Conservation (phyloP, 176 grass and related monocot genomes). For the Carex parvula region DNA sequence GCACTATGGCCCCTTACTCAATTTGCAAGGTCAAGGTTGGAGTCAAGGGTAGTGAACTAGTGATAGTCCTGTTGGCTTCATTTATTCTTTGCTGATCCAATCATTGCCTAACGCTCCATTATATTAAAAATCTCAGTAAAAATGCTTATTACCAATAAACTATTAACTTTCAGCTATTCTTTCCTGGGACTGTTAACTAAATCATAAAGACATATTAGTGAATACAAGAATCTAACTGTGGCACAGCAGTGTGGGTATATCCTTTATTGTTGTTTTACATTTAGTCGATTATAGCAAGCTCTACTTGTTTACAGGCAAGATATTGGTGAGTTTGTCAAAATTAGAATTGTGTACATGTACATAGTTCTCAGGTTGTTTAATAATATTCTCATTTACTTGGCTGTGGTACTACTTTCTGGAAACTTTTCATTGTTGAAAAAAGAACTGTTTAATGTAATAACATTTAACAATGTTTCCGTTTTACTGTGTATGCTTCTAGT, state of each 20-base stretch:
- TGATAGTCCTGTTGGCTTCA: not conserved
- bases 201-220: not conserved
- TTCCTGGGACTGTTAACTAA: not conserved
- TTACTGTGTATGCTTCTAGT: slow-evolving; percentile 31
- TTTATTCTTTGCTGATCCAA: not conserved
- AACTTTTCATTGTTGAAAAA: not conserved
- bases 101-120: not conserved
- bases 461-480: not conserved
- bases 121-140: not conserved
- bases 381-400: not conserved
- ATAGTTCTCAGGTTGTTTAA: not conserved
- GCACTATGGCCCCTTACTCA: not conserved
- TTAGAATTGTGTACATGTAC: not conserved
- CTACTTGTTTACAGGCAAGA: not conserved
- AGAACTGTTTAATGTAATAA: not conserved
- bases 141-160: not conserved
- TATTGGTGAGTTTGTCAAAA: not conserved
- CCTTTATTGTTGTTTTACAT: not conserved
- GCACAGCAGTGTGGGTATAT: not conserved
- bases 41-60: not conserved
- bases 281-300: not conserved
- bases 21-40: not conserved
- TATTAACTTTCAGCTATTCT: not conserved
- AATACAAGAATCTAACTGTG: not conserved
- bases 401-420: not conserved